Base-by-base conservation (phyloP, 768 basidiomycete species). In the Tulasnella sp. region DNA sequence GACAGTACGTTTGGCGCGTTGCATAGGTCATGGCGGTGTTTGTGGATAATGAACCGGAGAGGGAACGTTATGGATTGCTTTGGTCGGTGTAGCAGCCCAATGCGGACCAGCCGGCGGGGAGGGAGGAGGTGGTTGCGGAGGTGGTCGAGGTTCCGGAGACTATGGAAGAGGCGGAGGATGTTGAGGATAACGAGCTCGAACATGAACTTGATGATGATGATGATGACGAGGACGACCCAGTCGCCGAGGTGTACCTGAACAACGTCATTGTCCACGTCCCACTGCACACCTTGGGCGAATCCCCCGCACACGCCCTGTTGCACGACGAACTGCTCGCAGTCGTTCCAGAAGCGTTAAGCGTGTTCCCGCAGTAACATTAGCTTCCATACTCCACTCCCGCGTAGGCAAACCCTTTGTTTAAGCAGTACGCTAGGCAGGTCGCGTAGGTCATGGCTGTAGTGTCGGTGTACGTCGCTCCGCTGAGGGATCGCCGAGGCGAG, bases 341-440 rank as follows among this genome's bases (percentile, higher is more conserved):
- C 25, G 19, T 19, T 49, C 72, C 76, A 34, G 34, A 11, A 12
- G 11, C 11, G 12, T n/a, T 37, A 17, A 77, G 12, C 40, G 49
- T 19, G 8, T 17, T 34, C 19, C 37, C 76, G 49, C 76, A 77
- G 36, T 54, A 77, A 67, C 75, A 76, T 45, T 76, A 12, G 17
- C 37, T 9, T 15, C 75, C 74, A 40, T 77, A 77, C 58, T 77
- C 76, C 9, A 76, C 76, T 9, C 76, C 76, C 22, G 76, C 76
- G 36, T n/a, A 76, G 74, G 19, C 29, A 29, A 54, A 76, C 15
- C 76, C 58, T 34, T 34, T 17, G 15, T 11, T 12, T 17, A 36
- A 15, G 36, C 76, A 77, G 64, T 22, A 29, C n/a, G 39, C n/a
- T n/a, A 17, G 77, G 42, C 76, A 77, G 17, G n/a, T 58, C 15